A percentile compares a stretch with the other conserved stretches of the same genome.
phyloP scores from a whole-genome alignment of 75 land plant species.

The Pinus albicaulis region DNA sequence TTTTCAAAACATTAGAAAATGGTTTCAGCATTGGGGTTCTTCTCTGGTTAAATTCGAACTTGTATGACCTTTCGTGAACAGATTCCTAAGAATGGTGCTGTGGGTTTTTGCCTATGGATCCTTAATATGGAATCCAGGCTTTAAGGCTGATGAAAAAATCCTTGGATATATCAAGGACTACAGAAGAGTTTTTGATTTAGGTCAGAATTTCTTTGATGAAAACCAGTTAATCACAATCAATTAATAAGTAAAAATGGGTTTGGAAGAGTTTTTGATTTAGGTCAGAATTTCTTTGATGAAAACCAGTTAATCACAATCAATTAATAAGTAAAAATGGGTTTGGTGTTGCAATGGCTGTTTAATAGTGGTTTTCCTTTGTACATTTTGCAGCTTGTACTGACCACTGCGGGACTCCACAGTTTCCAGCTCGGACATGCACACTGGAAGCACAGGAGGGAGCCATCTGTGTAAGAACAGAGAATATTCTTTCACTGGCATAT shows the following conservation, averaged over 20 bases:
- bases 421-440: conserved; percentile 85
- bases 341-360: no score
- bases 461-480: conserved; percentile 68
- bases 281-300: conserved; percentile 22
- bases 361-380: no score
- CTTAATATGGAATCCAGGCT: conserved; percentile 88
- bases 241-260: no score
- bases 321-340: no score
- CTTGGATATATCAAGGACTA: conserved; percentile 88
- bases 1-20: no score
- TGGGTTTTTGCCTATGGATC: conserved; percentile 96
- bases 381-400: conserved; percentile 80
- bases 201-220: conserved; percentile 22
- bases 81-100: conserved; percentile 50
- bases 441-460: conserved; percentile 73
- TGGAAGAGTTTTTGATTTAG: conserved; percentile 79
- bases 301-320: no score
- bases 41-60: no score
- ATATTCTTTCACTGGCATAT: no score
- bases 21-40: no score
- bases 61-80: no score
- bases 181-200: conserved; percentile 75
- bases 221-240: no score
- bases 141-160: conserved; percentile 70
- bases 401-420: conserved; percentile 87